Base-by-base conservation (phyloP, 2,329 filamentous ascomycete genomes). In the Arthroderma uncinatum region DNA sequence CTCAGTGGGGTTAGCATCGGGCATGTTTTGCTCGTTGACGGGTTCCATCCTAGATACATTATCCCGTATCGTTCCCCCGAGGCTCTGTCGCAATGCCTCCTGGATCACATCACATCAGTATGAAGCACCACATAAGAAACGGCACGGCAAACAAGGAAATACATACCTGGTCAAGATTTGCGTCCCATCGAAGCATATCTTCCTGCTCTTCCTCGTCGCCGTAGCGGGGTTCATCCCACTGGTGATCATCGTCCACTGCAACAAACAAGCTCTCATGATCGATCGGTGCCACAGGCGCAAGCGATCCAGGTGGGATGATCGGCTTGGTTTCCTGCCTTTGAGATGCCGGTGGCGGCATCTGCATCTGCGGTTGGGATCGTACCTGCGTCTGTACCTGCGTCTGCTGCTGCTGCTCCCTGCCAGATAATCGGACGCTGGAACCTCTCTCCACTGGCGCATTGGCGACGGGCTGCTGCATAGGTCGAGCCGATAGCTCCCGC, bases 151-250 rank as follows among this genome's bases (percentile, higher is more conserved):
- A 47, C n/a, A 30, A 37, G 14, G 50, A 16, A 23, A 33, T 4
- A 62, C 69, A 65, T 66, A 77, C 75, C 63, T 74, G 66, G 44
- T 79, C 76, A 25, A 76, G 78, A 62, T 75, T 80, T 30, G 79
- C 76, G 66, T 84, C 80, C 79, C 82, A 84, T 1, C 81, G 80
- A 50, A 84, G 74, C 56, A 78, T 79, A 66, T 85, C 82, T 64
- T 79, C 77, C 9, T 79, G 75, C 48, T 82, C 74, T 21, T 76
- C 71, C 21, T 76, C 75, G 14, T 55, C 53, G 8, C 21, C 48
- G 57, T 76, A 78, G 57, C 79, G 77, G 19, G 77, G 72, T 25
- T 82, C 81, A 63, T 83, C 81, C 82, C 82, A 85, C 55, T 76
- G 73, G 37, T 73, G 72, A 62, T 84, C 61, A 58, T 83, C 80